Evolutionary conservation across 176 grass and related monocot species (phyloP), one percentile per base, ranked within the genome.

Genomic region (Phoenix dactylifera): DNA sequence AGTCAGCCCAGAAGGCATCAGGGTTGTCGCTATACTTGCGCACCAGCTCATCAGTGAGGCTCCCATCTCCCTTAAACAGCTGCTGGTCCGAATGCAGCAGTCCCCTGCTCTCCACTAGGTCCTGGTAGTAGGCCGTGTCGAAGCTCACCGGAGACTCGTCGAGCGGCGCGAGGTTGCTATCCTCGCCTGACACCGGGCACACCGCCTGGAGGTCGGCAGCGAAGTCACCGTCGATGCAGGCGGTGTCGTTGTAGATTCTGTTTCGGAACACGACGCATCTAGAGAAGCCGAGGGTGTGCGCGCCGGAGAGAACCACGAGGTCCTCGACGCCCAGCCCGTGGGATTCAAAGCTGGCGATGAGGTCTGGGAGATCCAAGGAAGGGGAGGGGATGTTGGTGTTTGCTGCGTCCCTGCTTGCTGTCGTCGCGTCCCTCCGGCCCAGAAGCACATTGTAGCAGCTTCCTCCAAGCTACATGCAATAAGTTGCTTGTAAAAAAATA

Each of bases 221-320:
- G 70, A 79, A 85, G 4, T 44, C 12, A 2, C 71, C 58, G 54
- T 95, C 85, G 19, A 95, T 73, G 24, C 69, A 75, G 65, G 0
- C 1, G 4, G 62, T 87, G 58, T 95, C 85, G 52, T 85, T 89
- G 72, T 95, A 95, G 17, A 95, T 73, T 7, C 79, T 77, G 60
- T 54, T 58, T 0, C 89, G 85, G 78, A 86, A 95, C 78, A 76
- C 32, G 35, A 68, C 54, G 79, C 85, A 95, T 12, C 72, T 74
- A 56, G 89, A 54, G 72, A 82, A 95, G 32, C 82, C 85, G 15
- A 95, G 72, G 17, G 89, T 95, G 82, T 95, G 89, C 26, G 53
- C 72, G 25, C 89, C 89, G 15, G 89, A 82, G 23, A 95, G 85
- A 44, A 77, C 75, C 0, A 86, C 85, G 2, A 89, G 89, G 82